These are phyloP conservation scores for Rubus idaeus DNA, from an alignment of 306 rosid genomes.

Conservation along the genomic window DNA sequence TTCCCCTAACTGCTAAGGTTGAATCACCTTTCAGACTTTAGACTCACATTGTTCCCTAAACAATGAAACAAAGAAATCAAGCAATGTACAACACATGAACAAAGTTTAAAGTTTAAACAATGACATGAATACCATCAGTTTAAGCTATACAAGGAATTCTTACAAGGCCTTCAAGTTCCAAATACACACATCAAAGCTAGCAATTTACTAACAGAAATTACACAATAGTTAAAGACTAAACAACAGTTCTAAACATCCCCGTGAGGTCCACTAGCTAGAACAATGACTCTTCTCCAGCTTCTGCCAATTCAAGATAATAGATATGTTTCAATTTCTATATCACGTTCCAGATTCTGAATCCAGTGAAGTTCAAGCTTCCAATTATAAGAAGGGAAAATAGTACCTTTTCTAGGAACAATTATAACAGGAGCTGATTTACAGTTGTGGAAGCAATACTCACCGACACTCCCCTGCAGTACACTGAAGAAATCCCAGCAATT, in stretches of 20 bases:
- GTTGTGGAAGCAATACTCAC: constrained; percentile 72
- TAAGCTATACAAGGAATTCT: neutral
- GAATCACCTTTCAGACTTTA: neutral
- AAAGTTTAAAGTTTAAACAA: neutral
- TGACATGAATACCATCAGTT: neutral
- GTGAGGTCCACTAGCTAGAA: constrained; percentile 34
- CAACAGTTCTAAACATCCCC: constrained; percentile 6
- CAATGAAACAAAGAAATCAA: neutral
- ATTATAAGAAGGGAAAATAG: neutral
- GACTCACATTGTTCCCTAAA: neutral
- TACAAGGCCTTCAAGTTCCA: neutral
- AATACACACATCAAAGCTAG: neutral
- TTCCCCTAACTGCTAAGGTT: neutral
- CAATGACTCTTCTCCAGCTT: constrained; percentile 60
- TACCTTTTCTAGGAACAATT: constrained; percentile 85
- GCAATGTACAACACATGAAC: neutral
- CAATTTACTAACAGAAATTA: neutral
- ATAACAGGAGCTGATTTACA: constrained; percentile 81
- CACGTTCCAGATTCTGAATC: neutral
- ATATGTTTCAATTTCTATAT: neutral
- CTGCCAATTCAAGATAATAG: constrained; percentile 43
- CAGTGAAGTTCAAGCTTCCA: neutral
- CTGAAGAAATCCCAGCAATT: constrained; percentile 41
- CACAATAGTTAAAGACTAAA: neutral
- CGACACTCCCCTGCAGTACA: constrained; percentile 83